Evolutionary conservation across 768 basidiomycete species (phyloP), one percentile per base, ranked within the genome.

Genomic region (Podaxis sp.): DNA sequence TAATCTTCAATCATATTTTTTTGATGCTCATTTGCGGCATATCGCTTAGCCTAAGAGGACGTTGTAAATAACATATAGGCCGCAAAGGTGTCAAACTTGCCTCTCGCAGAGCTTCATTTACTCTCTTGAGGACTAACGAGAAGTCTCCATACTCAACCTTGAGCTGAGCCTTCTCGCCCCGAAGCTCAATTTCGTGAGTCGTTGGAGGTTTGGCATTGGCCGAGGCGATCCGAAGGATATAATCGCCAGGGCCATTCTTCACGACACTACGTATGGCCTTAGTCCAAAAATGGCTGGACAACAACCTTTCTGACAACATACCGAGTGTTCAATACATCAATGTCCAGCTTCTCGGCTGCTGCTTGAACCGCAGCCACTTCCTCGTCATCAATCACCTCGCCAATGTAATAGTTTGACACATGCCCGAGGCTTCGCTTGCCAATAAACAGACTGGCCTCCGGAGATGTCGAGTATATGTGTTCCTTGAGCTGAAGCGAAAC

Each of bases 271-370:
- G 42, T 36, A 59, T 11, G 24, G 19, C 53, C 19, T 33, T 30
- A 24, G 44, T n/a, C 51, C 24, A 38, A 26, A 9, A n/a, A 44
- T 22, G 42, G 24, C 6, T 22, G 55, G 48, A n/a, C 63, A 57
- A 39, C 56, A 62, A 1, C 24, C 44, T 15, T 57, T 4, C 5
- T 26, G 12, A 48, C 11, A 44, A 68, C 67, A 44, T 63, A 92
- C 91, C 93, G 86, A 9, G 93, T 95, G 71, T 95, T 95, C 63
- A 94, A 72, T 9, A 92, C 82, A 65, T 92, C 89, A 54, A 95
- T 72, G n/a, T 81, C 84, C 30, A 90, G 78, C 64, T 84, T 85
- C 74, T 95, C 94, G 2, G 90, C 88, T 1, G 87, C 87, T 7
- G 77, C 78, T 72, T 95, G 93, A 24, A 95, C 83, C 0, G 82